Base-by-base conservation (phyloP, 2,329 filamentous ascomycete species). In the Teratosphaeria destructans region DNA sequence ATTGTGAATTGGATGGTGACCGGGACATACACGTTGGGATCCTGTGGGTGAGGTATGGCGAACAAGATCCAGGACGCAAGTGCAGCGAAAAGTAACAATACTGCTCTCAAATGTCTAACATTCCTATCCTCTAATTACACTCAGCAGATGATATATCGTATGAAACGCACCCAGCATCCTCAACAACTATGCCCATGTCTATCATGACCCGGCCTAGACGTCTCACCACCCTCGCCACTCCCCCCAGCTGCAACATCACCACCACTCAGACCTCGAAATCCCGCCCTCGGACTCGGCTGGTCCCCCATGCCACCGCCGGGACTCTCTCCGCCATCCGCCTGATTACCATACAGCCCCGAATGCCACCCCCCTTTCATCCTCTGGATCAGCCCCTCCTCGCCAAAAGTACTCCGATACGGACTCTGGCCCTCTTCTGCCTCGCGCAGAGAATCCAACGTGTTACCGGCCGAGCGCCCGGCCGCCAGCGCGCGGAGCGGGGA, bases 401-500 rank as follows among this genome's bases (percentile, higher is more conserved):
- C 34, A 19, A 58, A 58, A 6, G 29, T 54, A 19, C 43, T 53
- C 14, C 49, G 43, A 37, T 34, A 58, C 47, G 56, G 56, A 54
- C 47, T 53, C 56, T 58, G 56, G 5, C 56, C 56, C 52, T 58
- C 56, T 16, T 58, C 56, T 14, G 49, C 49, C 23, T 53, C n/a
- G 16, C 43, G 43, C n/a, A 49, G n/a, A 49, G 43, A 49, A 26
- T 49, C 43, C 43, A 49, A n/a, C 43, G 43, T 49, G 19, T 23
- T 49, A 19, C 43, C 43, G 11, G 8, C 19, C 8, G 16, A 16
- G 16, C 43, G 43, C 8, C 43, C 43, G 10, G 43, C 19, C 3
- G 43, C 43, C 11, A 49, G 16, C 7, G 43, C 43, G n/a, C 43
- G 43, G 19, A 49, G 16, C 19, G 43, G 43, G 26, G 43, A 49